Conservation (phyloP, 1,284 basidiomycete species). For the Malassezia sympodialis region DNA sequence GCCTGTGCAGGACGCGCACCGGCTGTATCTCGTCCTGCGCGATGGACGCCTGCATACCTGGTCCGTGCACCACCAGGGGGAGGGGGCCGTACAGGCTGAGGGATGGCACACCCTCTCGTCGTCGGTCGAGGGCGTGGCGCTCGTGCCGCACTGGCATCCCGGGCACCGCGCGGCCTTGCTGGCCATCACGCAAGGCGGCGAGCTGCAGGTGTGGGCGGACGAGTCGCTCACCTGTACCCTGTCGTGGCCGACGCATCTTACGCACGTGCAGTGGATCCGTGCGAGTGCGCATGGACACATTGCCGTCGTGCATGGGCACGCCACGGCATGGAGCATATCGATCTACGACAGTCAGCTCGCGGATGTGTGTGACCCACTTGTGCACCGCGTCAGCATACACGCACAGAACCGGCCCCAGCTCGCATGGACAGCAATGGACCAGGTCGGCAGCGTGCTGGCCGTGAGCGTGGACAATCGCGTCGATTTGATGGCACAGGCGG, state of each 20-base stretch:
- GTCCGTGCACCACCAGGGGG: not conserved
- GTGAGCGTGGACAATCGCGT: not conserved
- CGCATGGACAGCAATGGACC: not conserved
- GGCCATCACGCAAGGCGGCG: not conserved
- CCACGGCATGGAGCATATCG: not conserved
- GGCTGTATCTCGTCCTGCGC: not conserved
- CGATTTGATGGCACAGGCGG: not conserved
- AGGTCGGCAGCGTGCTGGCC: not conserved
- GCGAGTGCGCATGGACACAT: not conserved
- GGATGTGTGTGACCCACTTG: not conserved
- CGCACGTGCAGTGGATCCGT: not conserved
- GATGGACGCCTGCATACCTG: not conserved
- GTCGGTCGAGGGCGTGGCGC: not conserved
- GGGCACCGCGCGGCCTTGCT: not conserved
- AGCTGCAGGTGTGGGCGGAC: not conserved
- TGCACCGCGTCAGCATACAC: not conserved
- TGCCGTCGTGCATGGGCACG: not conserved
- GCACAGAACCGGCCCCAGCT: not conserved
- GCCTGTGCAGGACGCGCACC: not conserved
- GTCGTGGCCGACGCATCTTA: not conserved
- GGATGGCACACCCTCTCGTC: not conserved
- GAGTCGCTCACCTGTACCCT: not conserved
- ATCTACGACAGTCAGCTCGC: not conserved
- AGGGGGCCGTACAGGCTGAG: not conserved
- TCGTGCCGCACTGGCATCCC: slow-evolving; percentile 4